These are phyloP conservation scores for Nakazawaea populi DNA, from an alignment of 805 yeast genomes.

Conservation along the genomic window DNA sequence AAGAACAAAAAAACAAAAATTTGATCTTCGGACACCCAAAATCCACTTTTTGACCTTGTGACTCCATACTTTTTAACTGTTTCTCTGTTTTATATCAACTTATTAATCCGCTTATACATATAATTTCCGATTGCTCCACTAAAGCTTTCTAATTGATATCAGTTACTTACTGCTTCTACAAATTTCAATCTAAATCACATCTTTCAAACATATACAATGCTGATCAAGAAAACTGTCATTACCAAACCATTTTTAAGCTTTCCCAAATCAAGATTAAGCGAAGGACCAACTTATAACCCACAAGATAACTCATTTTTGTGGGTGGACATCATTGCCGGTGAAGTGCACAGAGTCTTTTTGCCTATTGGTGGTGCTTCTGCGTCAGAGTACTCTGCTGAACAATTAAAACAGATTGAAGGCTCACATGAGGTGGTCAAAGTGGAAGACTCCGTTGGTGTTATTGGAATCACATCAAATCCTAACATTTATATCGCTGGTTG, in stretches of 20 bases:
- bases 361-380: constrained; percentile 12
- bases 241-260: constrained; percentile 19
- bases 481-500: constrained; percentile 55
- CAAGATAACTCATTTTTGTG: constrained; percentile 46
- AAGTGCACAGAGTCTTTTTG: constrained; percentile 30
- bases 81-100: no score
- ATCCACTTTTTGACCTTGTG: no score
- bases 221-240: constrained; percentile 5
- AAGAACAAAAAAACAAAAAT: no score
- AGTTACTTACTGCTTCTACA: neutral
- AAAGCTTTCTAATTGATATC: no score
- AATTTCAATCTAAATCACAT: neutral
- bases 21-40: no score
- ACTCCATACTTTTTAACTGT: no score
- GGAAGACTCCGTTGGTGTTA: constrained; percentile 57
- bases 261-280: constrained; percentile 42
- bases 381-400: constrained; percentile 19
- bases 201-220: neutral
- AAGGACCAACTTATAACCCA: constrained; percentile 61
- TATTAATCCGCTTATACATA: no score
- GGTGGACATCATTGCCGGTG: constrained; percentile 39
- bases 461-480: constrained; percentile 57
- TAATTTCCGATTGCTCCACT: no score
- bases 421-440: constrained; percentile 33
- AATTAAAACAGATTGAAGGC: constrained; percentile 15